A percentile compares a stretch with the other conserved stretches of the same genome.
Conservation (phyloP, 1,139 yeast genomes). For the Kurtzmaniella quercitrusa region DNA sequence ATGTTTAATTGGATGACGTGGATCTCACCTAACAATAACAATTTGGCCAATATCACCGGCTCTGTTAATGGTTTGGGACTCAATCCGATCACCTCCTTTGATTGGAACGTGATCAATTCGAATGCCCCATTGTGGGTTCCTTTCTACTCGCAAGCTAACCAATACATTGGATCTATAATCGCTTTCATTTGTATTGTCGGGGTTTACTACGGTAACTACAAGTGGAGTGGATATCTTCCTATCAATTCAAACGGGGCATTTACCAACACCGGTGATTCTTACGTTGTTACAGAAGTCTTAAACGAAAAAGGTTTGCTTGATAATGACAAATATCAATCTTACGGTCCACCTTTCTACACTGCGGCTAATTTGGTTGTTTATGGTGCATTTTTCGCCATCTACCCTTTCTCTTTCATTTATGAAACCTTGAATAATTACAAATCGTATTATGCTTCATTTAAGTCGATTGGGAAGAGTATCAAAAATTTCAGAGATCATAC, state of each 20-base stretch:
- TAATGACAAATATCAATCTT: constrained; percentile 25
- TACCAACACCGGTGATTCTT: constrained; percentile 38
- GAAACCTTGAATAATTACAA: constrained; percentile 24
- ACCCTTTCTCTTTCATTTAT: constrained; percentile 47
- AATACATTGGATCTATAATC: constrained; percentile 32
- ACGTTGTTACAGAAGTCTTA: constrained; percentile 32
- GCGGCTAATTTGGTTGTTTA: constrained; percentile 34
- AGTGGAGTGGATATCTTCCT: constrained; percentile 45
- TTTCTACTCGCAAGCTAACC: constrained; percentile 37
- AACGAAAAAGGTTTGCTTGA: constrained; percentile 28
- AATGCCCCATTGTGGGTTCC: constrained; percentile 28
- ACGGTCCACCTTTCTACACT: constrained; percentile 30
- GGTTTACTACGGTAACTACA: constrained; percentile 41
- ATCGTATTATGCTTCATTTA: constrained; percentile 20
- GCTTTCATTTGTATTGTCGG: constrained; percentile 35
- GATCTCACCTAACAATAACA: constrained; percentile 50
- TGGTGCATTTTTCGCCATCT: constrained; percentile 47
- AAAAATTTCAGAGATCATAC: constrained; percentile 17
- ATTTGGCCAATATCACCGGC: constrained; percentile 53
- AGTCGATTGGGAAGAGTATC: constrained; percentile 21
- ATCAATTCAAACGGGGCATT: constrained; percentile 42
- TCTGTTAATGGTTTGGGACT: constrained; percentile 43
- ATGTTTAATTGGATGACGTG: constrained; percentile 60
- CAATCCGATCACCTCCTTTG: constrained; percentile 47
- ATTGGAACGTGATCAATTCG: constrained; percentile 28